phyloP scores from a whole-genome alignment of 257 asterid species.

The Solanum peruvianum region DNA sequence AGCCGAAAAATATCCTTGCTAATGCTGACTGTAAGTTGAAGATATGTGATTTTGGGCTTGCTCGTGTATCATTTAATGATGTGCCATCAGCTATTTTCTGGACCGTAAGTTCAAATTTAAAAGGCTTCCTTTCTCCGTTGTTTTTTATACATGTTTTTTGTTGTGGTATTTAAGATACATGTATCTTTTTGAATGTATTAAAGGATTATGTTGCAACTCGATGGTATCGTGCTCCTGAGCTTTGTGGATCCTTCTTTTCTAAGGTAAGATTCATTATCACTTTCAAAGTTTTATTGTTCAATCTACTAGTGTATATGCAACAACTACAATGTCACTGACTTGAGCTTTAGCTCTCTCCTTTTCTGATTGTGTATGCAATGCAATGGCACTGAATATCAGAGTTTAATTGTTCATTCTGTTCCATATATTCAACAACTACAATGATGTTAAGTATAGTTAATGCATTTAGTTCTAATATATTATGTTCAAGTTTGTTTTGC shows the following conservation, averaged over 20 bases:
- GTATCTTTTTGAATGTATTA: conserved; percentile 2
- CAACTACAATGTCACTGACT: background rate
- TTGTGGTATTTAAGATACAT: background rate
- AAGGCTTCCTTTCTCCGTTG: background rate
- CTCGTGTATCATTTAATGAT: conserved; percentile 92
- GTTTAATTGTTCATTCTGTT: background rate
- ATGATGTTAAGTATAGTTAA: background rate
- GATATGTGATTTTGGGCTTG: conserved; percentile 97
- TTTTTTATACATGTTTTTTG: background rate
- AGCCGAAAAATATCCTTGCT: conserved; percentile 95
- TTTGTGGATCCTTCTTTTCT: conserved; percentile 92
- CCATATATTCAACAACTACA: background rate
- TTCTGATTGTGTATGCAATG: background rate
- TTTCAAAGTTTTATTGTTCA: background rate
- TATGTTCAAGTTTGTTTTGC: background rate
- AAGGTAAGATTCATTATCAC: conserved; percentile 43
- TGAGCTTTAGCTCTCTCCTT: background rate
- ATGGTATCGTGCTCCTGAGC: conserved; percentile 97
- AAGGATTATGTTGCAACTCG: conserved; percentile 98
- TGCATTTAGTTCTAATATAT: background rate
- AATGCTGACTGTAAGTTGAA: conserved; percentile 95
- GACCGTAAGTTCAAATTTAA: conserved; percentile 49
- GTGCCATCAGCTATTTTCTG: conserved; percentile 96
- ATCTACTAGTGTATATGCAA: background rate
- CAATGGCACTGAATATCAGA: background rate